Percentiles rank a stretch among this genome's conserved stretches.
Evolutionary conservation across 345 rosid genomes (phyloP).

Genomic region (Lepidium sativum): DNA sequence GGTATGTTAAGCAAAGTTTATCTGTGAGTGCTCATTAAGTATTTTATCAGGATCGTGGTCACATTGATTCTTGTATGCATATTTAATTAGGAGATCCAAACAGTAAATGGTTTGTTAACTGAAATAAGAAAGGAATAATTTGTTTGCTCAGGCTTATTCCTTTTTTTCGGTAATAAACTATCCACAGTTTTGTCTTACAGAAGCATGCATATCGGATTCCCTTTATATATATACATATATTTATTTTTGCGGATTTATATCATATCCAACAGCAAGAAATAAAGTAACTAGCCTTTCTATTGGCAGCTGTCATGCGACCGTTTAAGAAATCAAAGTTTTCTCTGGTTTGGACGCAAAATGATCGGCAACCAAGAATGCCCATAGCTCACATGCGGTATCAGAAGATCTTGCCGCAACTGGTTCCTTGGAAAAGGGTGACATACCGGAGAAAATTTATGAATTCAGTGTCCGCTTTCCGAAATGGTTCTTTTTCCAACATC

Average conservation of each 20-base stretch:
- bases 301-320: slow-evolving; percentile 43
- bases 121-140: background rate
- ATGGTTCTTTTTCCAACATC: slow-evolving; percentile 44
- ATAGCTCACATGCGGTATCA: slow-evolving; percentile 30
- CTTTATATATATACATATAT: background rate
- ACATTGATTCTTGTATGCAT: background rate
- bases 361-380: slow-evolving; percentile 34
- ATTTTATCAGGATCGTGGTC: background rate
- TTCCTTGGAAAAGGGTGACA: slow-evolving; percentile 87
- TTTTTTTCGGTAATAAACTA: background rate
- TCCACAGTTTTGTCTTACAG: background rate
- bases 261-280: slow-evolving; percentile 3
- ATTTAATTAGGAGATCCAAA: background rate
- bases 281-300: slow-evolving; percentile 2
- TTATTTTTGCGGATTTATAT: background rate
- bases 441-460: slow-evolving; percentile 47
- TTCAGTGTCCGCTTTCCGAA: slow-evolving; percentile 31
- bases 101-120: background rate
- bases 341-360: slow-evolving; percentile 66
- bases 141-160: background rate
- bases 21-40: background rate
- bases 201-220: slow-evolving; percentile 4
- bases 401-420: slow-evolving; percentile 57
- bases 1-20: slow-evolving; percentile 17
- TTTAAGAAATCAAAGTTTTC: slow-evolving; percentile 49